These are phyloP conservation scores for Pontederia paniculata DNA, from an alignment of 176 grass and related monocot genomes.

Conservation along the genomic window DNA sequence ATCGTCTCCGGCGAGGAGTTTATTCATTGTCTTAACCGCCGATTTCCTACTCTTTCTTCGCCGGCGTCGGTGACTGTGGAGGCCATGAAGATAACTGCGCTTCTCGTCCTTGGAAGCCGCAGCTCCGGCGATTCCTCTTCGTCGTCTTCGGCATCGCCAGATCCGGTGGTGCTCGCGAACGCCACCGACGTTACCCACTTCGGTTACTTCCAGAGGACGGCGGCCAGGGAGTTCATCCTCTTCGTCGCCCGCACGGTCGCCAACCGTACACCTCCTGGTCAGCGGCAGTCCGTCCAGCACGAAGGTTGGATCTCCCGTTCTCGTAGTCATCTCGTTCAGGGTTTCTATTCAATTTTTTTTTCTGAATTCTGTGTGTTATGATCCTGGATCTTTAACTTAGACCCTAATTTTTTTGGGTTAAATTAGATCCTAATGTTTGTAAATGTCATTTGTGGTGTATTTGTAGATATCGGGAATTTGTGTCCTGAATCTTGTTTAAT, in stretches of 20 bases:
- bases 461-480: too few species aligned
- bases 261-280: constrained; percentile 51
- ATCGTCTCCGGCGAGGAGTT: too few species aligned
- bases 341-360: background rate
- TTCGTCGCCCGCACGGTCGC: constrained; percentile 79
- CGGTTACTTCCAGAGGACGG: constrained; percentile 64
- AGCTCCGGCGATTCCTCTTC: constrained; percentile 26
- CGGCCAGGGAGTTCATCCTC: constrained; percentile 73
- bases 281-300: constrained; percentile 86
- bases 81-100: constrained; percentile 85
- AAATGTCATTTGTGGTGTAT: too few species aligned
- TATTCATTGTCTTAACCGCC: too few species aligned
- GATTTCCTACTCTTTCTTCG: too few species aligned
- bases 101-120: constrained; percentile 52
- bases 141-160: constrained; percentile 16
- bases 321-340: background rate
- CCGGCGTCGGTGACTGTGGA: constrained; percentile 29
- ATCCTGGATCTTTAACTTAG: background rate
- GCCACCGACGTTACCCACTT: constrained; percentile 90
- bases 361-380: too few species aligned
- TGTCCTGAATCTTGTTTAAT: too few species aligned
- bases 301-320: constrained; percentile 39
- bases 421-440: too few species aligned
- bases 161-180: constrained; percentile 72
- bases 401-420: too few species aligned